Evolutionary conservation across 495 filamentous ascomycete genomes (phyloP), one percentile per base, ranked within the genome.

Genomic region (Xanthoparmelia taractica): DNA sequence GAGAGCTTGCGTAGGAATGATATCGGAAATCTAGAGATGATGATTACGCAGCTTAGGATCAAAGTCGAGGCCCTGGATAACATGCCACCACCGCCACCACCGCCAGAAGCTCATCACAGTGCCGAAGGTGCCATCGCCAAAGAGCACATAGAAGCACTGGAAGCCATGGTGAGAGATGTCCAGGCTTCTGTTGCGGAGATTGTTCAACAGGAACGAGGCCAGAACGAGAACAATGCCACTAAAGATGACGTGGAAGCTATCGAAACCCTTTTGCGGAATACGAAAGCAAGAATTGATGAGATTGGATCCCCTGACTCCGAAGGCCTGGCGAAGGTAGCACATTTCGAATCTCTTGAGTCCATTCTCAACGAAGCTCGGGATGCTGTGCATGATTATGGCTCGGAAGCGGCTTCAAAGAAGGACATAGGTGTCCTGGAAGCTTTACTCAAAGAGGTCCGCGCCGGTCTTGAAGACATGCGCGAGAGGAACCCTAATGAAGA

Each of bases 211-310:
- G 77, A 82, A 27, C 77, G 66, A 48, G 73, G 58, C 11, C 68
- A 72, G 18, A 70, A 77, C 69, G 64, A 75, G 60, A 68, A 78
- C 59, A 43, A 70, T 4, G 84, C 84, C 29, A 81, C 79, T 31
- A 85, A 82, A 70, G 88, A 93, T 63, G 91, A 96, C 67, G 88
- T 88, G 4, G 84, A 91, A 63, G 89, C 87, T n/a, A 91, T 97
- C 61, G 91, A 96, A 72, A 91, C 86, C 0, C 81, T 97, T 54
- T 81, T 97, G 29, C 82, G 86, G 56, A 92, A 91, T 70, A 90
- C 89, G 25, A 96, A 95, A 67, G 82, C 86, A 13, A 85, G 87
- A 57, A 77, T 96, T 47, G 92, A 96, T 40, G 90, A 91, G 38
- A 75, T 94, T 50, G 78, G 79, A 23, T 82, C 92, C 50, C 84